These are phyloP conservation scores for Wickerhamiella siamensis DNA, from an alignment of 805 yeast species.

Conservation along the genomic window DNA sequence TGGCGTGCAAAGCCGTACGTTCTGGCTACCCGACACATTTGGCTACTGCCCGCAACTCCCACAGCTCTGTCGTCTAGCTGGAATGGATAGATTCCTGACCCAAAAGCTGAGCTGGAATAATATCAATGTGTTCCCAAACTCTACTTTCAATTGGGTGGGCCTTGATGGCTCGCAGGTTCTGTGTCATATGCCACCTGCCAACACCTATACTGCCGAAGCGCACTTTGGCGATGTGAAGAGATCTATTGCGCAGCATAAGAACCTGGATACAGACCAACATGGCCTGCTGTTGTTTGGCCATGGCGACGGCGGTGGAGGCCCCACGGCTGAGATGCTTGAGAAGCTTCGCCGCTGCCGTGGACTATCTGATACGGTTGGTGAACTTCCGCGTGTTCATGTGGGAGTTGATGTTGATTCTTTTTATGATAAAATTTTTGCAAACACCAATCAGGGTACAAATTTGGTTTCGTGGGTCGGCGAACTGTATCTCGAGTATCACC, in stretches of 20 bases:
- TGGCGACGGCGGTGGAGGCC: conserved; percentile 99
- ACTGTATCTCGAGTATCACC: conserved; percentile 82
- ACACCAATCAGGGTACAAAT: conserved; percentile 47
- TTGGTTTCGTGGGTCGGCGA: conserved; percentile 91
- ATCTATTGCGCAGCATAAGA: conserved; percentile 68
- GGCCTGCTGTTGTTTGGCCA: conserved; percentile 77
- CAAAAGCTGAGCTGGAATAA: conserved; percentile 96
- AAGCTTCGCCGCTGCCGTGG: conserved; percentile 87
- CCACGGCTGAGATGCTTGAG: conserved; percentile 84
- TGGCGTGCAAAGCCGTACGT: conserved; percentile 58
- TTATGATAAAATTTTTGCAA: conserved; percentile 47
- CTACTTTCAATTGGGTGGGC: conserved; percentile 91
- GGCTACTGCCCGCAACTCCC: conserved; percentile 95
- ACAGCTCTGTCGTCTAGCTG: conserved; percentile 78
- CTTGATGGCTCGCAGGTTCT: conserved; percentile 86
- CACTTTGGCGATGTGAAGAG: conserved; percentile 85
- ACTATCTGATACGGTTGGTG: conserved; percentile 48
- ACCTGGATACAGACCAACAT: conserved; percentile 62
- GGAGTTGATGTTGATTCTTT: conserved; percentile 74
- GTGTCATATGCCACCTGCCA: conserved; percentile 96
- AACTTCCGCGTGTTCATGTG: conserved; percentile 63
- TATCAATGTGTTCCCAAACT: conserved; percentile 76
- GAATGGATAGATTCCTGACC: conserved; percentile 71
- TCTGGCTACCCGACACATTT: conserved; percentile 96
- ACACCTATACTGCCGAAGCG: conserved; percentile 88